phyloP scores from a whole-genome alignment of 139 green algal species.

The Gonium pectorale region DNA sequence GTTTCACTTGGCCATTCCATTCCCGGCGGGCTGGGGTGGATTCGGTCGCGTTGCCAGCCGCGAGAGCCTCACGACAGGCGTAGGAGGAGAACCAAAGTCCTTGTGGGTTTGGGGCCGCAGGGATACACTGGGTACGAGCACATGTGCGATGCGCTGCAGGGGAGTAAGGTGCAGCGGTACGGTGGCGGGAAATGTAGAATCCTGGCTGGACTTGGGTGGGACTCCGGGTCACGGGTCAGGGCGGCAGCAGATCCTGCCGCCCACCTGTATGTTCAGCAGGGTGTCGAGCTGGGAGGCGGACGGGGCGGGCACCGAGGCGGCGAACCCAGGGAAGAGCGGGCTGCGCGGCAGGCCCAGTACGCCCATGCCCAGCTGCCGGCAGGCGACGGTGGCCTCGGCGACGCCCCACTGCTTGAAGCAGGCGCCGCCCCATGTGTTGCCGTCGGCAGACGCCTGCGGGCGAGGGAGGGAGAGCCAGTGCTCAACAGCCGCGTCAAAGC shows the following conservation, averaged over 20 bases:
- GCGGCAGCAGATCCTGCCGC: not conserved
- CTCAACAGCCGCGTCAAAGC: no score
- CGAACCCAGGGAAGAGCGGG: not conserved
- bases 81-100: no score
- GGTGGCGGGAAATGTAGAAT: not conserved
- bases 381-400: slow-evolving; percentile 14
- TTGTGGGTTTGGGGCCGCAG: no score
- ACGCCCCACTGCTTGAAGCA: slow-evolving; percentile 2
- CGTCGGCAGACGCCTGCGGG: not conserved
- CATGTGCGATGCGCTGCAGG: no score
- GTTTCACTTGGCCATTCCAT: no score
- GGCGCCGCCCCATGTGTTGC: not conserved
- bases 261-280: slow-evolving; percentile 22
- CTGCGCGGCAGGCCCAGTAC: not conserved
- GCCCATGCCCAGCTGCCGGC: slow-evolving; percentile 1
- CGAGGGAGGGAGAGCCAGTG: not conserved
- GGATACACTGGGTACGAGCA: no score
- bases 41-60: no score
- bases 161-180: no score
- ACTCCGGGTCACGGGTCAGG: not conserved
- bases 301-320: not conserved
- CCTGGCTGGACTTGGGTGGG: not conserved
- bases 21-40: no score
- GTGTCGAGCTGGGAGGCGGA: not conserved
- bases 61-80: no score